Evolutionary conservation across 805 yeast species (phyloP).

Genomic region (Pichia occidentalis): DNA sequence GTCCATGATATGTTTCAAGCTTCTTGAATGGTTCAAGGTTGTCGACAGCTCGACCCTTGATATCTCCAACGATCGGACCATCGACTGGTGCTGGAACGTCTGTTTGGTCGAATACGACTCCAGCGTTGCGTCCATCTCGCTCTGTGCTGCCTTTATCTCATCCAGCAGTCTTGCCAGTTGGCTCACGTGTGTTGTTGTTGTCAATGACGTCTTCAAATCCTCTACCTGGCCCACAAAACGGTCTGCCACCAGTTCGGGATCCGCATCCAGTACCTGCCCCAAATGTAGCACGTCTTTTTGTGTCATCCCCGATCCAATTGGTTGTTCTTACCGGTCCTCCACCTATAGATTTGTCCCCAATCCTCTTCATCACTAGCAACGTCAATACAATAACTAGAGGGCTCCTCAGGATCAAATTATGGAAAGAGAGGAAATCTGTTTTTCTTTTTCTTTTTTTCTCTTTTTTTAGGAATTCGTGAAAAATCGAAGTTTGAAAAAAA

Average conservation of each 20-base stretch:
- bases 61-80: slow-evolving; percentile 45
- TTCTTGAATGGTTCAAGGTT: slow-evolving; percentile 50
- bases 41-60: slow-evolving; percentile 58
- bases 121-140: slow-evolving; percentile 21
- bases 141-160: slow-evolving; percentile 23
- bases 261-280: background rate
- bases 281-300: no score
- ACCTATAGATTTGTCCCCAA: no score
- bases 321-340: no score
- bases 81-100: slow-evolving; percentile 33
- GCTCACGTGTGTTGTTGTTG: slow-evolving; percentile 17
- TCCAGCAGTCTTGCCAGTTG: slow-evolving; percentile 20
- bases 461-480: no score
- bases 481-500: no score
- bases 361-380: no score
- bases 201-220: slow-evolving; percentile 3
- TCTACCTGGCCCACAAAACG: slow-evolving; percentile 1
- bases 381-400: no score
- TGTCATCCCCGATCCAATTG: no score
- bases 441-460: no score
- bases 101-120: slow-evolving; percentile 25
- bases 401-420: no score
- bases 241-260: background rate
- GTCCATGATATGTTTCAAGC: slow-evolving; percentile 46
- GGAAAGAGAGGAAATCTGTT: no score